A percentile compares a stretch with the other conserved stretches of the same genome.
These are phyloP conservation scores for Lagenidium sp. DNA, from an alignment of 352 stramenopile species.

Conservation along the genomic window DNA sequence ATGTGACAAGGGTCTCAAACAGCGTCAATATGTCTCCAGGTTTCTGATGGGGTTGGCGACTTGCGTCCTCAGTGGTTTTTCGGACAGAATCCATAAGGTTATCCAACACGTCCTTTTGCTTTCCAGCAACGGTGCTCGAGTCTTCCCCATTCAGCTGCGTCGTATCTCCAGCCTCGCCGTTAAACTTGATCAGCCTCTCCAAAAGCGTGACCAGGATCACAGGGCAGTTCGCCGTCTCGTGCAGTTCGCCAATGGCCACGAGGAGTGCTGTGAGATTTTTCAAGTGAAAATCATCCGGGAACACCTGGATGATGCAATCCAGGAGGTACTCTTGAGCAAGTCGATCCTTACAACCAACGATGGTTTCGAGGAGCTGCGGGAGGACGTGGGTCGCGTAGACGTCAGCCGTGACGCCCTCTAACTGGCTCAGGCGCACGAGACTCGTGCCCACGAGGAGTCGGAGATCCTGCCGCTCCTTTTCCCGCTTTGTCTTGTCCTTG, in stretches of 20 bases:
- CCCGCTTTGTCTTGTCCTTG: constrained; percentile 76
- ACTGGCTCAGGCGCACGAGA: constrained; percentile 93
- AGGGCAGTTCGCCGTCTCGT: constrained; percentile 87
- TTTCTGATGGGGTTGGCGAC: too few relatives aligned
- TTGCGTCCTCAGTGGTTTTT: too few relatives aligned
- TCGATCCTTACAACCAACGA: constrained; percentile 93
- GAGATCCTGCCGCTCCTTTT: constrained; percentile 91
- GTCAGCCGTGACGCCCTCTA: constrained; percentile 89
- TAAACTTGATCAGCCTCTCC: constrained; percentile 87
- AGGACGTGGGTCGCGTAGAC: constrained; percentile 90
- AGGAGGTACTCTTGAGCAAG: constrained; percentile 98
- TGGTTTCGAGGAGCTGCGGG: constrained; percentile 89
- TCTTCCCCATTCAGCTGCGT: neutral
- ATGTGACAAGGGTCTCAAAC: too few relatives aligned
- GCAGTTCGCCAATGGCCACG: constrained; percentile 71
- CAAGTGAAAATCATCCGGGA: constrained; percentile 97
- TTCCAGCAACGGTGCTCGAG: too few relatives aligned
- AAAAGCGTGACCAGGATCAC: constrained; percentile 92
- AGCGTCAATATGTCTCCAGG: too few relatives aligned
- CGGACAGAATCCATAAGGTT: too few relatives aligned
- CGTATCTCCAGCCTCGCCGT: neutral
- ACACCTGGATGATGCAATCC: constrained; percentile 97
- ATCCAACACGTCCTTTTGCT: too few relatives aligned
- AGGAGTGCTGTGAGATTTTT: constrained; percentile 92
- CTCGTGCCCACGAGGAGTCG: constrained; percentile 97